These are phyloP conservation scores for Moesziomyces parantarcticus DNA, from an alignment of 1,284 basidiomycete genomes.

Conservation along the genomic window DNA sequence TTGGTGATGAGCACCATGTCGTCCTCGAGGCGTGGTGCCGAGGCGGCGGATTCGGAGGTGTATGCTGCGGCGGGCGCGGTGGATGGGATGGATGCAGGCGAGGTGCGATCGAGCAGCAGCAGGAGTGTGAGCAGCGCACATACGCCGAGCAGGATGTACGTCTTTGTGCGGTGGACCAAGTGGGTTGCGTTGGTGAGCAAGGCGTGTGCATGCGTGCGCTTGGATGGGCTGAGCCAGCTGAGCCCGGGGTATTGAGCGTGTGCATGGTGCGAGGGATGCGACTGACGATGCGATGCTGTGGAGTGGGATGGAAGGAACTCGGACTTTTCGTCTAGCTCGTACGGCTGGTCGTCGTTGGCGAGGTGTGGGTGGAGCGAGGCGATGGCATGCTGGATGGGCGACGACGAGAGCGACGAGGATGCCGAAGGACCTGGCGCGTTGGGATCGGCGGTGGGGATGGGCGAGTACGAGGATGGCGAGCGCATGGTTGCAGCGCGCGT, in stretches of 20 bases:
- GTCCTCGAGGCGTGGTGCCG: slow-evolving; percentile 22
- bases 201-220: not conserved
- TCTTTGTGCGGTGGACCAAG: slow-evolving; percentile 2
- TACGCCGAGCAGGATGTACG: slow-evolving; percentile 9
- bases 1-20: slow-evolving; percentile 49
- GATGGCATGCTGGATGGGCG: slow-evolving; percentile 3
- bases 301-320: not conserved
- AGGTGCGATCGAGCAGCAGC: slow-evolving; percentile 8
- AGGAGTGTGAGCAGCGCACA: slow-evolving; percentile 15
- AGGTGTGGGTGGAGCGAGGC: not conserved
- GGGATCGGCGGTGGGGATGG: slow-evolving; percentile 1
- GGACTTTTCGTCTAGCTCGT: slow-evolving; percentile 11
- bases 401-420: slow-evolving; percentile 6
- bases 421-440: slow-evolving; percentile 2
- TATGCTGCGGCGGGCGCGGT: not conserved
- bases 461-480: not conserved
- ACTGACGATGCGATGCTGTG: no score
- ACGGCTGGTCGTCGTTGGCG: slow-evolving; percentile 3
- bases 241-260: not conserved
- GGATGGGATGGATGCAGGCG: not conserved
- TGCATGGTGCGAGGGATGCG: not conserved
- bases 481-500: not conserved
- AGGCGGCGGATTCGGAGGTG: not conserved
- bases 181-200: not conserved
- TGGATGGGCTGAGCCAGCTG: not conserved